Evolutionary conservation across 2,329 filamentous ascomycete species (phyloP).

Genomic region (Epichloe sp.): DNA sequence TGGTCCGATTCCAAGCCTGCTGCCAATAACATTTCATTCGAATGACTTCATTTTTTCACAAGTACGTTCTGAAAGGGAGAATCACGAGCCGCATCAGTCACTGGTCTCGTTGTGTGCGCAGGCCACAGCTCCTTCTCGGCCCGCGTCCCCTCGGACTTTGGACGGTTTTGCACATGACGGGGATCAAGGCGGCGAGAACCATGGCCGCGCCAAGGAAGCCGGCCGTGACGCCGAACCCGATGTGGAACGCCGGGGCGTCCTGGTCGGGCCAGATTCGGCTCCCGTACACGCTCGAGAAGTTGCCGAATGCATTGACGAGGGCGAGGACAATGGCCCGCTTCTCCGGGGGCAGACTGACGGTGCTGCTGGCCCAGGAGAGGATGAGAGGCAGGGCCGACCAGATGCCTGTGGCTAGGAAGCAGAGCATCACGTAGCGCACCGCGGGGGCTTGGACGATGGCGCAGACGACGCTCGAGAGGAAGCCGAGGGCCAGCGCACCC

Average conservation of each 20-base stretch:
- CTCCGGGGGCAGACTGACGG: conserved; percentile 15
- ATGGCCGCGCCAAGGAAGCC: conserved; percentile 13
- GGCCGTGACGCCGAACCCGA: conserved; percentile 18
- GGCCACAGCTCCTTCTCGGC: not conserved
- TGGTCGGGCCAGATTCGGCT: conserved; percentile 17
- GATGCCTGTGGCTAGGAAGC: conserved; percentile 4
- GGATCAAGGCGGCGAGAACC: conserved; percentile 11
- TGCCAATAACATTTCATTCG: too few species aligned
- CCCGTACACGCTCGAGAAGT: conserved; percentile 19
- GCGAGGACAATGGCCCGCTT: conserved; percentile 20
- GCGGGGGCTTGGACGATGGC: conserved; percentile 10
- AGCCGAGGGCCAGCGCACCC: conserved; percentile 10
- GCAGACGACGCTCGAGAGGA: conserved; percentile 10
- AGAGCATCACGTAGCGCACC: conserved; percentile 16
- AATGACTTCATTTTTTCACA: too few species aligned
- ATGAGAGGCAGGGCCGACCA: conserved; percentile 5
- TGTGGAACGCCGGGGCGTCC: conserved; percentile 14
- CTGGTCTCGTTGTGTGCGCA: not conserved
- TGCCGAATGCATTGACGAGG: conserved; percentile 19
- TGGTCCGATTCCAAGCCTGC: too few species aligned
- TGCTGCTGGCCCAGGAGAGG: conserved; percentile 16
- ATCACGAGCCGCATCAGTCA: not conserved
- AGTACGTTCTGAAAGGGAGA: too few species aligned
- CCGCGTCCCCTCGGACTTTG: not conserved
- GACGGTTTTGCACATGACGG: conserved; percentile 1